Evolutionary conservation across 768 basidiomycete genomes (phyloP).

Genomic region (Piloderma croceum): DNA sequence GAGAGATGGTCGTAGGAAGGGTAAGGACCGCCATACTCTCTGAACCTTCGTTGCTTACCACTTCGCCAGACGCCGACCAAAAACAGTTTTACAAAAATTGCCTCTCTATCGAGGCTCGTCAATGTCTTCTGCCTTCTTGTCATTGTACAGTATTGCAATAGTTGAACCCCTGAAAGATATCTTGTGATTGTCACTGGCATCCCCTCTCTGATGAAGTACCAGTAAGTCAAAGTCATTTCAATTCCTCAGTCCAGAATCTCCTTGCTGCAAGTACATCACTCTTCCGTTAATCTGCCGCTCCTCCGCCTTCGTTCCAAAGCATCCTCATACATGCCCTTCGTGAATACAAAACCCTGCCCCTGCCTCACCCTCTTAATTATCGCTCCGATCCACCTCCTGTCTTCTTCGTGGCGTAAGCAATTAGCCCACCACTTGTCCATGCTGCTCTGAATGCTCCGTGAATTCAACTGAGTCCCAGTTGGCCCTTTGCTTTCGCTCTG

Average conservation of each 20-base stretch:
- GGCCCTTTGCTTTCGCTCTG: constrained; percentile 62
- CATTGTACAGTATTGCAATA: too few relatives aligned
- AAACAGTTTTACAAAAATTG: too few relatives aligned
- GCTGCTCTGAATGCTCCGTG: constrained; percentile 44
- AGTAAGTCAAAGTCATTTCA: too few relatives aligned
- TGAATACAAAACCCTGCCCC: constrained; percentile 42
- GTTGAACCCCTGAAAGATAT: too few relatives aligned
- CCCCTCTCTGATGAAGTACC: too few relatives aligned
- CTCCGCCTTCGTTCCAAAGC: constrained; percentile 38
- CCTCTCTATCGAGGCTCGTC: too few relatives aligned
- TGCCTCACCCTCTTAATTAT: constrained; percentile 46
- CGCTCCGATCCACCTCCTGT: constrained; percentile 50
- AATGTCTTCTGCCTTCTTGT: too few relatives aligned
- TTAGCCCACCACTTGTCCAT: constrained; percentile 81
- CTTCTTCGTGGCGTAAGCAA: constrained; percentile 57
- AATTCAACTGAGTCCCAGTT: constrained; percentile 46
- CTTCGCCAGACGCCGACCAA: too few relatives aligned
- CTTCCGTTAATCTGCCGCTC: too few relatives aligned
- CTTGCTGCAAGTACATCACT: too few relatives aligned
- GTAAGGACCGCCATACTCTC: constrained; percentile 7
- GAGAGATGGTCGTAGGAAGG: constrained; percentile 29
- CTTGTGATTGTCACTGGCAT: too few relatives aligned
- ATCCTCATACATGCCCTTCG: constrained; percentile 50
- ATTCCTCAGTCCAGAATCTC: too few relatives aligned
- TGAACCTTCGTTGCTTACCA: constrained; percentile 6